Conservation (phyloP, 495 filamentous ascomycete genomes). For the Polyplosphaeria fusca region DNA sequence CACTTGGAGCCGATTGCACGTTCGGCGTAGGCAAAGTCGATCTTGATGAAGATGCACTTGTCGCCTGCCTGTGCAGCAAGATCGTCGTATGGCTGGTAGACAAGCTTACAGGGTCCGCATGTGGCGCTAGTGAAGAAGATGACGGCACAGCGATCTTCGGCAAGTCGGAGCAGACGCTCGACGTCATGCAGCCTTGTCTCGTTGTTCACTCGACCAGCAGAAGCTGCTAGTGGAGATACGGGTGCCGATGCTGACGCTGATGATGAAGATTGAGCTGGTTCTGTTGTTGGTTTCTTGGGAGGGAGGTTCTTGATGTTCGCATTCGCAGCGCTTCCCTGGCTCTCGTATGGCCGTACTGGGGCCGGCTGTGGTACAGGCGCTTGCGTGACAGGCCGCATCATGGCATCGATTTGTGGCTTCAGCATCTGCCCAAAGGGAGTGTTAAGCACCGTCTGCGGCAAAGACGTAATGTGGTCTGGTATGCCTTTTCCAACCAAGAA, state of each 20-base stretch:
- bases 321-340: neutral
- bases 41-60: constrained; percentile 73
- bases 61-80: constrained; percentile 71
- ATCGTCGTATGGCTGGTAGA: constrained; percentile 81
- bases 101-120: constrained; percentile 77
- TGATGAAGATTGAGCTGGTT: neutral
- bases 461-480: constrained; percentile 79
- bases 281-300: neutral
- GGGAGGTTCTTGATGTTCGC: neutral
- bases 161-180: constrained; percentile 55
- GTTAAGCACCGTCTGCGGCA: constrained; percentile 80
- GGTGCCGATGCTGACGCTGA: neutral
- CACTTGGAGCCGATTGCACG: constrained; percentile 58
- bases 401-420: constrained; percentile 71
- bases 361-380: constrained; percentile 42
- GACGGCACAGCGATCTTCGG: constrained; percentile 66
- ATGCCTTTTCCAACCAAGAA: constrained; percentile 90
- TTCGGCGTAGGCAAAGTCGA: constrained; percentile 64
- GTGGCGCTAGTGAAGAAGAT: constrained; percentile 91
- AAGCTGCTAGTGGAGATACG: neutral
- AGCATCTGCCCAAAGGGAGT: constrained; percentile 92
- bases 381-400: constrained; percentile 65
- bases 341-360: constrained; percentile 4
- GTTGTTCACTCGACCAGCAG: constrained; percentile 48
- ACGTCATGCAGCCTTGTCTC: constrained; percentile 57